Evolutionary conservation across 2,329 filamentous ascomycete genomes (phyloP).

Genomic region (Arthrobotrys sinensis): DNA sequence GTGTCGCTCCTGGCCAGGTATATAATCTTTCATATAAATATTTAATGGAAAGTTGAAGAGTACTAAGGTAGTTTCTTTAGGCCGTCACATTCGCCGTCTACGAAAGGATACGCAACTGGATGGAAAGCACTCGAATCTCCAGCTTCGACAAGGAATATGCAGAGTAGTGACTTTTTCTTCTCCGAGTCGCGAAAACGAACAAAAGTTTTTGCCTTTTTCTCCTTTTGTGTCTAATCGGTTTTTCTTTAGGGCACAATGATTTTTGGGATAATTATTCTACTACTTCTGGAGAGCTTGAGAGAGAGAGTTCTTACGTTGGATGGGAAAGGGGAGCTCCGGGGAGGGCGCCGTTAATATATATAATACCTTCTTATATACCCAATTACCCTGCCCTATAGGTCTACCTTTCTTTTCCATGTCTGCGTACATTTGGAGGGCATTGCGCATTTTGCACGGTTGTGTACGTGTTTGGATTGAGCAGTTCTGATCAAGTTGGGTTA

Average conservation of each 20-base stretch:
- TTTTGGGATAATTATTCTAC: no score
- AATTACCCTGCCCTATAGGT: constrained; percentile 1
- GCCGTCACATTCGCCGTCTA: constrained; percentile 76
- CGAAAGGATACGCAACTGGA: constrained; percentile 69
- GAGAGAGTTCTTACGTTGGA: no score
- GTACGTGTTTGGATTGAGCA: constrained; percentile 17
- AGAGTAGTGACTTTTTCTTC: constrained; percentile 59
- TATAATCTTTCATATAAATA: not conserved
- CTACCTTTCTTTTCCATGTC: not conserved
- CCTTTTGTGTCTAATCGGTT: constrained; percentile 40
- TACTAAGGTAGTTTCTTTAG: constrained; percentile 43
- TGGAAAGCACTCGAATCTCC: constrained; percentile 66
- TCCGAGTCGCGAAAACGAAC: constrained; percentile 1
- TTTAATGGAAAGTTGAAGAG: not conserved
- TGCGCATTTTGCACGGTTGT: constrained; percentile 7
- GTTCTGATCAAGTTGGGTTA: constrained; percentile 21
- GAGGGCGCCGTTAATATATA: constrained; percentile 22
- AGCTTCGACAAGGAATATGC: constrained; percentile 70
- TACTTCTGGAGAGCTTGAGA: no score
- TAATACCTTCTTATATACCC: constrained; percentile 22
- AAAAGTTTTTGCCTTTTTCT: constrained; percentile 28
- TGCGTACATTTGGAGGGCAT: not conserved
- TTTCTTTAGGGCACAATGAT: constrained; percentile 44
- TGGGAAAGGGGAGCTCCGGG: constrained; percentile 1
- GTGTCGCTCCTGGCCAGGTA: constrained; percentile 93